Base-by-base conservation (phyloP, 1,284 basidiomycete species). In the Leccinum pachyderme region DNA sequence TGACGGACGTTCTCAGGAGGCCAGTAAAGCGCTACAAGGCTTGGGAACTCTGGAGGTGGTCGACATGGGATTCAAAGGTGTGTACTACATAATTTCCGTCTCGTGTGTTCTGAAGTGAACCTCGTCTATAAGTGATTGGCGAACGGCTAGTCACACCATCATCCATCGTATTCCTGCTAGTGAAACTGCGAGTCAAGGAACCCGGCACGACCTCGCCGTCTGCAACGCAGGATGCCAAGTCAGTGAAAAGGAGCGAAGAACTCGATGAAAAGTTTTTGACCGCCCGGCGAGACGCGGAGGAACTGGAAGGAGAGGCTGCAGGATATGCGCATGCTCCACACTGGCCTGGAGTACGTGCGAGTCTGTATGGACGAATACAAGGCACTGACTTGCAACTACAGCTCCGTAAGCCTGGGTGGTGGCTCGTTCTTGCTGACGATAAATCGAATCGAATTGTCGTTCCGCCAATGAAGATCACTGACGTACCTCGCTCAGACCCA, bases 381-480 rank as follows among this genome's bases (percentile, higher is more conserved):
- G 41, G 49, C 9, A 44, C 49, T 57, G 33, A 58, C 54, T 37
- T 37, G 13, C 5, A 45, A 13, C 28, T 35, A 13, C 64, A 93
- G 86, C 79, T 87, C 59, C 90, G 91, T 49, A 90, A 88, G 68
- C 90, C 94, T 0, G 80, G 83, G n/a, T 97, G 91, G 90, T 94
- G 91, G 87, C 79, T 96, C 51, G 81, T 98, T 39, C 82, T 97
- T 31, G 93, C 91, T 3, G 97, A 99, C 68, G 87, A 91, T 58
- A 97, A 97, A 74, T 81, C 86, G 15, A 89, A 93, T 73, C 84
- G 89, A 49, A 81, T 98, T 52, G 93, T 98, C 49, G 93, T 99
- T 2, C 93, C 94, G 33, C 97, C 97, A 0, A 76, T 89, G 66
- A 89, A 88, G 67, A 83, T 98, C 60, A 81, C 82, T 31, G 92